phyloP scores from a whole-genome alignment of 805 yeast species.

The Barnettozyma salicaria region DNA sequence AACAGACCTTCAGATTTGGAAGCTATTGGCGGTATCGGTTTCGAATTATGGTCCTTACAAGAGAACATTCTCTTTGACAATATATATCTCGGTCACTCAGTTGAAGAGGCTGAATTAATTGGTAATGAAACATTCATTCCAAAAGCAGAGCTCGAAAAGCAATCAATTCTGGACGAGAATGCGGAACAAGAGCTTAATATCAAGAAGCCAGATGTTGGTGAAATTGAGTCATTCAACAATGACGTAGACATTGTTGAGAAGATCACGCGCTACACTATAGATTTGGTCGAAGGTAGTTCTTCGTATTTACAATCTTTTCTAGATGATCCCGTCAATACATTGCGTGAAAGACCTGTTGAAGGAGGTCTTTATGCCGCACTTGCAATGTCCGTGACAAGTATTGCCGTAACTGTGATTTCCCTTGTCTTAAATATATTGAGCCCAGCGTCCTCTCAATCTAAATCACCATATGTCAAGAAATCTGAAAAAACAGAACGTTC shows the following conservation, averaged over 20 bases:
- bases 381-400: constrained; percentile 35
- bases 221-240: not conserved
- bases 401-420: constrained; percentile 39
- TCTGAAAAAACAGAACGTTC: not conserved
- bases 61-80: constrained; percentile 71
- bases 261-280: not conserved
- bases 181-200: constrained; percentile 12
- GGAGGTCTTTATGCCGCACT: constrained; percentile 42
- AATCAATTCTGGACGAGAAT: constrained; percentile 37
- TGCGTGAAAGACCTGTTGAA: constrained; percentile 43
- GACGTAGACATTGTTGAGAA: not conserved
- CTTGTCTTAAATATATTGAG: constrained; percentile 21
- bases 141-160: constrained; percentile 47
- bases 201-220: constrained; percentile 26
- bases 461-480: constrained; percentile 13
- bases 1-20: constrained; percentile 51
- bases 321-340: constrained; percentile 39
- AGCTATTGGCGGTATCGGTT: constrained; percentile 75
- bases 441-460: constrained; percentile 19
- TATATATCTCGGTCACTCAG: constrained; percentile 77
- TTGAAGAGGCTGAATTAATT: constrained; percentile 76
- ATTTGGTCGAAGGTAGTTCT: constrained; percentile 20
- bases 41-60: constrained; percentile 88
- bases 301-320: constrained; percentile 35
- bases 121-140: constrained; percentile 71